phyloP scores from a whole-genome alignment of 179 eudicot species.

The Actinidia arguta region DNA sequence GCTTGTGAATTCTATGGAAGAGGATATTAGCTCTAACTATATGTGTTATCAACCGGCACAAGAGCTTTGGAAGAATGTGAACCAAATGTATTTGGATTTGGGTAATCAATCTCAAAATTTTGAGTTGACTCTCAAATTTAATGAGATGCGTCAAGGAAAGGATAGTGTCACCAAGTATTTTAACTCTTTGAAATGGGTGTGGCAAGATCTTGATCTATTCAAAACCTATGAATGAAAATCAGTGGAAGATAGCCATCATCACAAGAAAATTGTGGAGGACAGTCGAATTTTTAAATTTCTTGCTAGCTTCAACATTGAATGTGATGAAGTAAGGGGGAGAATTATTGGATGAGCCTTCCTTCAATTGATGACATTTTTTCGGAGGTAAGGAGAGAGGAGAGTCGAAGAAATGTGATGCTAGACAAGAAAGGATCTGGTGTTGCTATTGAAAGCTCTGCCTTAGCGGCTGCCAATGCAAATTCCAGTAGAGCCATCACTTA shows the following conservation, averaged over 20 bases:
- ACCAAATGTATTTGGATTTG: background rate
- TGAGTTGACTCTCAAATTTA: background rate
- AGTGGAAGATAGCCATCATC: background rate
- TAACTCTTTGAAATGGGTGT: background rate
- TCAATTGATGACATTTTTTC: background rate
- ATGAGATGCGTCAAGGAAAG: background rate
- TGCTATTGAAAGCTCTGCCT: background rate
- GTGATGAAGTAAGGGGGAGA: background rate
- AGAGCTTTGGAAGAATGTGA: background rate
- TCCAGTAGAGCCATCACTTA: background rate
- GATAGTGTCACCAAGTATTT: background rate
- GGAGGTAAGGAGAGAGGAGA: background rate
- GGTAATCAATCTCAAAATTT: background rate
- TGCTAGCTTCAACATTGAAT: background rate
- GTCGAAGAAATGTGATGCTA: background rate
- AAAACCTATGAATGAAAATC: background rate
- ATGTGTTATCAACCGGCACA: background rate
- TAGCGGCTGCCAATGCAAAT: background rate
- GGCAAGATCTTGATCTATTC: background rate
- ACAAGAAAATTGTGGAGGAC: background rate
- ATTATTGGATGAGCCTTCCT: background rate
- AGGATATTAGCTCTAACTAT: background rate
- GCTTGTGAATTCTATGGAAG: background rate
- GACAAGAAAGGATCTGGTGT: background rate
- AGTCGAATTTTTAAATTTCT: background rate